A percentile compares a stretch with the other conserved stretches of the same genome.
Conservation (phyloP, 306 rosid species). For the Castanopsis chinensis region DNA sequence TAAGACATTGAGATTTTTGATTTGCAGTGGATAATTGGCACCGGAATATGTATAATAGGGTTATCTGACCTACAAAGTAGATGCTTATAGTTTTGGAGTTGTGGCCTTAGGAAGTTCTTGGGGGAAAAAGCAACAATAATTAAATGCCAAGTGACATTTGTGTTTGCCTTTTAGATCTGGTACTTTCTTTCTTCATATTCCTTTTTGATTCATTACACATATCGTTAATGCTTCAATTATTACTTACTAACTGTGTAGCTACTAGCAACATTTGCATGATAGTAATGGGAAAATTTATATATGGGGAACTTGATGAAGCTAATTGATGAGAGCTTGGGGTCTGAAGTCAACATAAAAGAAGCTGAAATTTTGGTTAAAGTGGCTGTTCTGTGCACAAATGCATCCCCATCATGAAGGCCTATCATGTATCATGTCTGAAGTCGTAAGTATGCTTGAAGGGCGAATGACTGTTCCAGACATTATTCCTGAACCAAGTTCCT, state of each 20-base stretch:
- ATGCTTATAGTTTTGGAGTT: slow-evolving; percentile 76
- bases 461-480: slow-evolving; percentile 36
- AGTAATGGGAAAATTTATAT: neutral
- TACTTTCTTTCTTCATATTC: slow-evolving; percentile 16
- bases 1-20: neutral
- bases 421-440: slow-evolving; percentile 75
- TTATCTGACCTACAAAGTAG: slow-evolving; percentile 60
- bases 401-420: slow-evolving; percentile 60
- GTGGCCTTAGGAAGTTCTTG: slow-evolving; percentile 64
- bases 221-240: neutral
- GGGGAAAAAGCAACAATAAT: slow-evolving; percentile 61
- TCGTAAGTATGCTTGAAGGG: slow-evolving; percentile 70
- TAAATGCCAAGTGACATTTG: slow-evolving; percentile 42
- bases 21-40: slow-evolving; percentile 75
- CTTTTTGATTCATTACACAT: neutral
- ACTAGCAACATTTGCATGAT: neutral
- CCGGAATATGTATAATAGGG: slow-evolving; percentile 84
- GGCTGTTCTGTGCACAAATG: slow-evolving; percentile 61
- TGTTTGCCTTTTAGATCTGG: slow-evolving; percentile 71
- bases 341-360: slow-evolving; percentile 34
- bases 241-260: neutral
- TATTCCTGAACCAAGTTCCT: slow-evolving; percentile 43
- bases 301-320: slow-evolving; percentile 44
- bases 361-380: slow-evolving; percentile 56
- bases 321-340: slow-evolving; percentile 55